Evolutionary conservation across 345 rosid species (phyloP), one percentile per base, ranked within the genome.

Genomic region (Eucalyptus sp.): DNA sequence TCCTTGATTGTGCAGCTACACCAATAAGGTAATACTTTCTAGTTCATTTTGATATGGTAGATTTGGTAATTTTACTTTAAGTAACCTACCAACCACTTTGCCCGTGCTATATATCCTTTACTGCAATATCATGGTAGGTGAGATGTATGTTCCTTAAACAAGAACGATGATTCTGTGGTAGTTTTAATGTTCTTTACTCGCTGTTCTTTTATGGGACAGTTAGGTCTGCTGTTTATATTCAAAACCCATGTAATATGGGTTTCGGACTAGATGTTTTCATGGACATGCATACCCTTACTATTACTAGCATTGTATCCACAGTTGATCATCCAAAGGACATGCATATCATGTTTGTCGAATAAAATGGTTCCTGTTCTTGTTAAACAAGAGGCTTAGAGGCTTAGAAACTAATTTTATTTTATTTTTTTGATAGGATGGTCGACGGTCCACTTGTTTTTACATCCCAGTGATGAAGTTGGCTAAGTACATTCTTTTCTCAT

Each of bases 1-100:
- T 91, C 99, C 99, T 91, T 98, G 93, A 95, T 83, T 76, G 29
- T 37, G 52, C 80, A 90, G 90, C 81, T 66, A 86, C 84, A 84
- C 64, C 54, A 85, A 86, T 66, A 87, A 89, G 90, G 88, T 88
- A 89, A 85, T 13, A n/a, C 33, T 64, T 64, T 64, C 4, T 64
- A 64, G 76, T n/a, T 64, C 18, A 64, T 64, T 64, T 64, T n/a
- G 76, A n/a, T n/a, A n/a, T n/a, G 76, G 37, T 64, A n/a, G 76
- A n/a, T n/a, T 64, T n/a, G 76, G 37, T 64, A n/a, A n/a, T 13
- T 64, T 37, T 64, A 4, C 37, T 64, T 64, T n/a, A 31, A n/a
- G 17, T n/a, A n/a, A 12, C 76, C 76, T 64, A 7, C 37, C 18
- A 64, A 64, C 20, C 33, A n/a, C 37, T 64, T 64, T 64, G 71